Evolutionary conservation across 106 monocot genomes (phyloP), one percentile per base, ranked within the genome.

Genomic region (Hemerocallis citrina): DNA sequence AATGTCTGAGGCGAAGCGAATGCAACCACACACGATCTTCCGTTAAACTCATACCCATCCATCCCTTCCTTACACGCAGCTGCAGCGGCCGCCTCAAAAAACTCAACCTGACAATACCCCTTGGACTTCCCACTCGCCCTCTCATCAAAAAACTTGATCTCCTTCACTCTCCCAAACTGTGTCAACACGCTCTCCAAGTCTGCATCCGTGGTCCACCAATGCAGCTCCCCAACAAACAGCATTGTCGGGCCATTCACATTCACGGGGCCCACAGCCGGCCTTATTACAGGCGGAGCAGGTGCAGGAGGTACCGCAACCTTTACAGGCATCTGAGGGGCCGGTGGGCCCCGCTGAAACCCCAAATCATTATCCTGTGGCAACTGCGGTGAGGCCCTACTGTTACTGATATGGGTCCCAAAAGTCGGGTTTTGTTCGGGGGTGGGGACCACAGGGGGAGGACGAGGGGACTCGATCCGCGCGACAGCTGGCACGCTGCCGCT

Each of bases 201-300:
- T 0, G 87, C 75, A 60, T 87, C 87, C 17, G 86, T 86, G 1
- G 86, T 86, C 86, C 85, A 85, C 85, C 85, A 85, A 20, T 85
- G 85, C 6, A 85, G 77, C 34, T 85, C 85, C 7, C 85, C 85
- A 1, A 85, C 85, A 41, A 68, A 77, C 12, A 85, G 70, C 56
- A 71, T 68, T 3, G 78, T 75, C 14, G 70, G 66, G 6, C 83
- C 83, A 31, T 62, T 60, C 6, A 28, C 45, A 10, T 57, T 67
- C 21, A 61, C 62, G 19, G 60, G 29, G 1, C 69, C 42, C 10
- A 33, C 39, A 1, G 2, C 59, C 35, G 52, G 52, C 46, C 37
- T 59, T 5, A n/a, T n/a, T n/a, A n/a, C n/a, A n/a, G n/a, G n/a
- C n/a, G 35, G 59, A 7, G 5, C 35, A 1, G 21, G 38, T 4